Evolutionary conservation across 768 basidiomycete genomes (phyloP).

Genomic region (Tulasnella sp.): DNA sequence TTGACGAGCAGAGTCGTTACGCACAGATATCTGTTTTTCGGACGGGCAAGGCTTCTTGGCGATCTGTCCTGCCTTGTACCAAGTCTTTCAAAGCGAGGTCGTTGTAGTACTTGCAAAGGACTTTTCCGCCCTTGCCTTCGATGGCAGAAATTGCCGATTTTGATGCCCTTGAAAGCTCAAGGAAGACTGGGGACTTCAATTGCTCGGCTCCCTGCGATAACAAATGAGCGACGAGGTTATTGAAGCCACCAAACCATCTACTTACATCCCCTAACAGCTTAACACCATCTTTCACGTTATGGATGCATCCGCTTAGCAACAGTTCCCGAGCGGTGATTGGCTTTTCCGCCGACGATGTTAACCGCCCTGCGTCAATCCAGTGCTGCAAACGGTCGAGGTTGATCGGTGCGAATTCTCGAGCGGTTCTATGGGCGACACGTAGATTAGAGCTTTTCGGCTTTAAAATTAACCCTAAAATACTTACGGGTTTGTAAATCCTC

Average conservation of each 20-base stretch:
- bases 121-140: conserved; percentile 72
- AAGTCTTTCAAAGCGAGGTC: conserved; percentile 74
- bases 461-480: conserved; percentile 35
- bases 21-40: conserved; percentile 78
- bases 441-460: conserved; percentile 9
- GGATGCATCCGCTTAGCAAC: conserved; percentile 80
- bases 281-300: conserved; percentile 83
- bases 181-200: conserved; percentile 67
- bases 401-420: conserved; percentile 72
- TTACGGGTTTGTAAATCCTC: conserved; percentile 89
- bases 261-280: conserved; percentile 83
- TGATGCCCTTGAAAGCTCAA: conserved; percentile 80
- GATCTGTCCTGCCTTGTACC: conserved; percentile 67
- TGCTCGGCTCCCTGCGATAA: conserved; percentile 56
- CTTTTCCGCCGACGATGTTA: conserved; percentile 68
- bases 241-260: conserved; percentile 22
- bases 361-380: conserved; percentile 83
- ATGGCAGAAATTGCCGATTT: conserved; percentile 81
- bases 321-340: conserved; percentile 87
- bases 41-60: conserved; percentile 73
- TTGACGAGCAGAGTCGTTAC: conserved; percentile 36
- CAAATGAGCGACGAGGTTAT: not conserved
- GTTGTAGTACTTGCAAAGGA: conserved; percentile 92
- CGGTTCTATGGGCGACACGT: conserved; percentile 48
- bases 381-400: conserved; percentile 84